Conservation (phyloP, 202 grass and related monocot genomes). For the Elaeis oleifera region DNA sequence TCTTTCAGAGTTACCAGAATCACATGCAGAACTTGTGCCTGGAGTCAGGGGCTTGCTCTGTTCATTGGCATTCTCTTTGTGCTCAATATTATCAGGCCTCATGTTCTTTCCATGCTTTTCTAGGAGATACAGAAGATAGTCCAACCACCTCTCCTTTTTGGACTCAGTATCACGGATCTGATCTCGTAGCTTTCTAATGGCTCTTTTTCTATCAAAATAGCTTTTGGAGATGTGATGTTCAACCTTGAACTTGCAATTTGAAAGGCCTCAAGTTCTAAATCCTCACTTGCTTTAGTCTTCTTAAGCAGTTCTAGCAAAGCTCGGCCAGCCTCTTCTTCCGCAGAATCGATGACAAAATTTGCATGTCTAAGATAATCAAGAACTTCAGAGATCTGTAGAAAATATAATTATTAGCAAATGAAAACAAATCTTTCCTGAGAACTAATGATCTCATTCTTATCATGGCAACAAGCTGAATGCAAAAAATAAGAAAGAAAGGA, state of each 20-base stretch:
- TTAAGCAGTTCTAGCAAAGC: slow-evolving; percentile 55
- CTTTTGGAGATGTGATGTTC: slow-evolving; percentile 68
- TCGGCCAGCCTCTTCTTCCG: slow-evolving; percentile 70
- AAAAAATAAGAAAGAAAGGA: too few relatives aligned
- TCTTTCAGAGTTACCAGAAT: slow-evolving; percentile 29
- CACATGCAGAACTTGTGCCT: slow-evolving; percentile 20
- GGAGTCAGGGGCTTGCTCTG: slow-evolving; percentile 23
- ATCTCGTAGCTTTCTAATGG: slow-evolving; percentile 59
- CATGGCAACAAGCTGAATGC: too few relatives aligned
- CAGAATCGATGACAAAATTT: slow-evolving; percentile 57
- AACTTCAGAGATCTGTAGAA: slow-evolving; percentile 56
- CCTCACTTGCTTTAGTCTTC: slow-evolving; percentile 47
- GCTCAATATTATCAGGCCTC: slow-evolving; percentile 31
- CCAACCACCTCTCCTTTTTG: slow-evolving; percentile 62
- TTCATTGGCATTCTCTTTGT: slow-evolving; percentile 26
- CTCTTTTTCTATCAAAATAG: slow-evolving; percentile 86
- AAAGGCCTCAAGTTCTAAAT: slow-evolving; percentile 63
- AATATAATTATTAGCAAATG: slow-evolving; percentile 23
- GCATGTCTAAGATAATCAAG: slow-evolving; percentile 53
- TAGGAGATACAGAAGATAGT: slow-evolving; percentile 50
- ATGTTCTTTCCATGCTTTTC: slow-evolving; percentile 67
- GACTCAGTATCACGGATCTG: slow-evolving; percentile 44
- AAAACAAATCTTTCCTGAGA: too few relatives aligned
- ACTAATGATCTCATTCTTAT: too few relatives aligned
- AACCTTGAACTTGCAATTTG: slow-evolving; percentile 61